These are phyloP conservation scores for Rhododendron ovatum DNA, from an alignment of 148 eudicot genomes.

Conservation along the genomic window DNA sequence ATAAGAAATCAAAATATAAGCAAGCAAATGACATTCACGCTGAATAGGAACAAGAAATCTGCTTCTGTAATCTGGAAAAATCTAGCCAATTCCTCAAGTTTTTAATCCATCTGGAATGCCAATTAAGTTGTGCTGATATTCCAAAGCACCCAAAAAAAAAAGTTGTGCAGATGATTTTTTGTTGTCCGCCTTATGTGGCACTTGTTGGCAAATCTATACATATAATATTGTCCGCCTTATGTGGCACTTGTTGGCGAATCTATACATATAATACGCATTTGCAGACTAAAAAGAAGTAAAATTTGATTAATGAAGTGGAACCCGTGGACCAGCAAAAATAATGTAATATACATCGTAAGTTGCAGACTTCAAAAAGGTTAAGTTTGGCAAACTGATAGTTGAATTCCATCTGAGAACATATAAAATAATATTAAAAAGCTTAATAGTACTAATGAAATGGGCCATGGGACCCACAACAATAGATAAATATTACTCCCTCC, in stretches of 20 bases:
- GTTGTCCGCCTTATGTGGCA: background rate
- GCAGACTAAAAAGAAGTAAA: too few relatives aligned
- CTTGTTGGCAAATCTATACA: background rate
- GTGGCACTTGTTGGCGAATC: background rate
- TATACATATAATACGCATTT: too few relatives aligned
- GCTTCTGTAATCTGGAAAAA: background rate
- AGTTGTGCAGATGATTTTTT: background rate
- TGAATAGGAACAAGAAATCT: background rate
- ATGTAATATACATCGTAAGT: too few relatives aligned
- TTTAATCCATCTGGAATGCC: background rate
- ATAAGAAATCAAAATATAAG: constrained; percentile 37
- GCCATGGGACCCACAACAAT: background rate
- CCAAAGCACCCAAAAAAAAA: background rate
- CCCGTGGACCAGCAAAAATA: background rate
- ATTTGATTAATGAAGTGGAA: background rate
- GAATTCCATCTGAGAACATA: too few relatives aligned
- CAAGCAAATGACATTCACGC: background rate
- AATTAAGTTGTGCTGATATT: background rate
- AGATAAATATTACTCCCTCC: too few relatives aligned
- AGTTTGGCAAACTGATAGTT: background rate
- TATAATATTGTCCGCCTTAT: background rate
- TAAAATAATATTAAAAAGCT: background rate
- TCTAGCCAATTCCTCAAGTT: background rate
- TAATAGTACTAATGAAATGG: background rate
- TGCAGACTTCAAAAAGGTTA: background rate